Conservation (phyloP, 2,329 filamentous ascomycete species). For the Penicillium italicum region DNA sequence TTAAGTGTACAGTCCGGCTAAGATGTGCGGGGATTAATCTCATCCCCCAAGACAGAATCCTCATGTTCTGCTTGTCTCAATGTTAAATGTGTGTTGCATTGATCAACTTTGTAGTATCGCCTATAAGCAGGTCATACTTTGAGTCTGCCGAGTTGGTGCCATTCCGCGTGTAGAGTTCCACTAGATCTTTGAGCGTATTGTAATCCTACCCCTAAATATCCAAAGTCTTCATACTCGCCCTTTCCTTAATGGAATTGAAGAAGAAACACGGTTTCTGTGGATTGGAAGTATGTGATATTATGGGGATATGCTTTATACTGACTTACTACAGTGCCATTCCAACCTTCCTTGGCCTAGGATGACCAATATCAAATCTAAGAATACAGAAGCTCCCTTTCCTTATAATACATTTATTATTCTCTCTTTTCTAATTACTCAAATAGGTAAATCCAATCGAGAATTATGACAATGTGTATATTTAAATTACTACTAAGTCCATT, state of each 20-base stretch:
- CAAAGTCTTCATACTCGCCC: neutral
- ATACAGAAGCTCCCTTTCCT: too few relatives aligned
- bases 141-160: neutral
- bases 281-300: too few relatives aligned
- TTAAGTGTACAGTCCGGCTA: neutral
- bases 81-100: neutral
- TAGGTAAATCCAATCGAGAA: too few relatives aligned
- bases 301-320: too few relatives aligned
- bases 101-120: too few relatives aligned
- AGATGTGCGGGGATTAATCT: neutral
- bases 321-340: too few relatives aligned
- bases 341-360: too few relatives aligned
- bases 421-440: too few relatives aligned
- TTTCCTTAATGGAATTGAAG: neutral
- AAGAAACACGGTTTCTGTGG: neutral
- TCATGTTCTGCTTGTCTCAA: neutral
- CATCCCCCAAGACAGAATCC: neutral
- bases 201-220: neutral
- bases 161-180: neutral
- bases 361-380: too few relatives aligned
- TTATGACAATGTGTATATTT: too few relatives aligned
- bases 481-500: too few relatives aligned
- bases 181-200: neutral
- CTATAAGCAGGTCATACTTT: neutral
- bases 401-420: too few relatives aligned